Evolutionary conservation across 345 rosid genomes (phyloP), one percentile per base, ranked within the genome.

Genomic region (Euphorbia tirucalli): DNA sequence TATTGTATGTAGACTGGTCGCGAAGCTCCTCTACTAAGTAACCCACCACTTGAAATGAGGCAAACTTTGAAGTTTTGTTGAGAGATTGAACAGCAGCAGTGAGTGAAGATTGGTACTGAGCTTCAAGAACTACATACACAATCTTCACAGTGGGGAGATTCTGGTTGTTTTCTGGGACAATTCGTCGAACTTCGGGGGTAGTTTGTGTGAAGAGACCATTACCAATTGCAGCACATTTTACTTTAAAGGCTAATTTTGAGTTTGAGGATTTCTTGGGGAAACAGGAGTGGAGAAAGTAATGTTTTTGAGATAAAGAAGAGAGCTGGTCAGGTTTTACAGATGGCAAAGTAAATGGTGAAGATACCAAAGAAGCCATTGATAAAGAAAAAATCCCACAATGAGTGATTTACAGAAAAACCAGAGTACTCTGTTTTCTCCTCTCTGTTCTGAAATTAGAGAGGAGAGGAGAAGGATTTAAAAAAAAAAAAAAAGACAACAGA

Each of bases 171-270:
- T 85, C 88, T 5, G 97, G 97, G 18, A 95, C 93, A 2, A 95
- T 81, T 71, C 99, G 83, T 16, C 97, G 96, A 64, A 92, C 99
- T 70, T 95, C 99, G 1, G 77, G 97, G 21, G 92, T 80, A 0
- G 97, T 95, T 69, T 95, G 99, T 11, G 99, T 95, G 88, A 95
- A 95, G 35, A 95, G 91, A 25, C 99, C 99, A 71, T 92, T 95
- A 44, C 99, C 99, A 11, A 85, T 72, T 4, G 82, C 88, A 2
- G 86, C 78, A 25, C 96, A 92, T 81, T 87, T 90, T 43, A 89
- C 80, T 39, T 71, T 90, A 68, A 80, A 25, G 67, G 83, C 54
- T 24, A 89, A 82, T 71, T 82, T 90, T 14, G 84, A 41, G 77
- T 2, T 71, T 71, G 24, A 75, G 73, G 78, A 71, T 84, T 81